A percentile compares a stretch with the other conserved stretches of the same genome.
Evolutionary conservation across 176 grass and related monocot species (phyloP).

Genomic region (Juncus inflexus): DNA sequence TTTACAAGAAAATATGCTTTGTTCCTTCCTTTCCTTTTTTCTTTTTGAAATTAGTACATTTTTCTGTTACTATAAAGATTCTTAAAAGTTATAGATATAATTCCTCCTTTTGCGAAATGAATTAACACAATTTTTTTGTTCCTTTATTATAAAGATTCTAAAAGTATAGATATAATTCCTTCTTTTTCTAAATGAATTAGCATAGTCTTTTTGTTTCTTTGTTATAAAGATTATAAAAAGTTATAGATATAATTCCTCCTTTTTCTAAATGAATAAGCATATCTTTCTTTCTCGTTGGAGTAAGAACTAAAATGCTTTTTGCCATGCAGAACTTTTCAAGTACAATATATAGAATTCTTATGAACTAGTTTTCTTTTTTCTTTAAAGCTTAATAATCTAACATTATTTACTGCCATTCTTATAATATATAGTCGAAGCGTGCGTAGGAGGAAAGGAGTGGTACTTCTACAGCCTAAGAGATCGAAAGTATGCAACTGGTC

Average conservation of each 20-base stretch:
- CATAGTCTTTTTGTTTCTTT: neutral
- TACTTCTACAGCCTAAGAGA: conserved; percentile 81
- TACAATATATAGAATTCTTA: conserved; percentile 10
- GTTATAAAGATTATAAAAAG: conserved; percentile 1
- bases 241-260: conserved; percentile 1
- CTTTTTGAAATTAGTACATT: neutral
- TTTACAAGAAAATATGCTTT: conserved; percentile 16
- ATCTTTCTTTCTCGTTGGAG: neutral
- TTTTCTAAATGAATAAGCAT: conserved; percentile 17
- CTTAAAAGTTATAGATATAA: conserved; percentile 10
- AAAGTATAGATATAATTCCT: conserved; percentile 7
- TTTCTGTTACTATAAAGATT: neutral
- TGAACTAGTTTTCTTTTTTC: neutral
- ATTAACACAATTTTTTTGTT: neutral
- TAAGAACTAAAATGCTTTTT: conserved; percentile 11
- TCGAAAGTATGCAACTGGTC: conserved; percentile 83
- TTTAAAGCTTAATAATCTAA: neutral
- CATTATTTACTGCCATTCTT: neutral
- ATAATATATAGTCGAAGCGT: conserved; percentile 51
- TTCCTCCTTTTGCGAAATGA: conserved; percentile 3
- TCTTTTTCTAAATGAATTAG: conserved; percentile 8
- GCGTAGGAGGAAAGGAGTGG: conserved; percentile 87
- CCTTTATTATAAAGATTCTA: conserved; percentile 2
- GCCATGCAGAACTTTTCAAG: neutral
- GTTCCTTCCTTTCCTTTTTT: conserved; percentile 1